phyloP scores from a whole-genome alignment of 2,329 filamentous ascomycete species.

The Elsinoe perseae region DNA sequence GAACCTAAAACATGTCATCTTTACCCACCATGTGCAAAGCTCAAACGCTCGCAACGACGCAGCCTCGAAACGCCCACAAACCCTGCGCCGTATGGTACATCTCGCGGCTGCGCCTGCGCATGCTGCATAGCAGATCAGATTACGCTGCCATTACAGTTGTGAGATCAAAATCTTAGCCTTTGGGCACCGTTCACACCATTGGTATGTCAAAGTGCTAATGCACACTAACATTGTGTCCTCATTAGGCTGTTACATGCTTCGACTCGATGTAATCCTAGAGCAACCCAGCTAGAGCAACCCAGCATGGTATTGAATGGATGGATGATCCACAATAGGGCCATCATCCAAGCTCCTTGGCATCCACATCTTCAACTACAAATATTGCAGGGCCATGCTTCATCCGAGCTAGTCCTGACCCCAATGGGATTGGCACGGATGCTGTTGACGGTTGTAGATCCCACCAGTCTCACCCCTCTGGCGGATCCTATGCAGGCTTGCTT shows the following conservation, averaged over 20 bases:
- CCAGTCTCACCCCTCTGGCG: conserved; percentile 8
- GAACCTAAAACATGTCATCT: not conserved
- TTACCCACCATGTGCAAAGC: not conserved
- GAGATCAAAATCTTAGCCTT: not conserved
- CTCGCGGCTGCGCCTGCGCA: not conserved
- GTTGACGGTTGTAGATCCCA: conserved; percentile 11
- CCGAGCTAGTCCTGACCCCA: not conserved
- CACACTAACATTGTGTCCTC: not conserved
- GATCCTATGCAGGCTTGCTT: not conserved
- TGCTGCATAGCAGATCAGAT: not conserved
- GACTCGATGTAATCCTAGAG: not conserved
- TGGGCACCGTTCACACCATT: conserved; percentile 8
- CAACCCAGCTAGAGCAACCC: not conserved
- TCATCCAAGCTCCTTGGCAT: not conserved
- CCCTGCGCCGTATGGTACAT: conserved; percentile 1
- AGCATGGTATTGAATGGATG: not conserved
- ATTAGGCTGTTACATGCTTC: not conserved
- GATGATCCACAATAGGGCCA: not conserved
- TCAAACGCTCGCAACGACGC: not conserved
- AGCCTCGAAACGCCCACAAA: not conserved
- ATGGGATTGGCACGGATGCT: not conserved
- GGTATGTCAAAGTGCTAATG: not conserved
- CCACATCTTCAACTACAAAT: not conserved
- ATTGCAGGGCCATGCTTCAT: not conserved
- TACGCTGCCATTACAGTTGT: not conserved